These are phyloP conservation scores for Collybiopsis luxurians DNA, from an alignment of 768 basidiomycete species.

Conservation along the genomic window DNA sequence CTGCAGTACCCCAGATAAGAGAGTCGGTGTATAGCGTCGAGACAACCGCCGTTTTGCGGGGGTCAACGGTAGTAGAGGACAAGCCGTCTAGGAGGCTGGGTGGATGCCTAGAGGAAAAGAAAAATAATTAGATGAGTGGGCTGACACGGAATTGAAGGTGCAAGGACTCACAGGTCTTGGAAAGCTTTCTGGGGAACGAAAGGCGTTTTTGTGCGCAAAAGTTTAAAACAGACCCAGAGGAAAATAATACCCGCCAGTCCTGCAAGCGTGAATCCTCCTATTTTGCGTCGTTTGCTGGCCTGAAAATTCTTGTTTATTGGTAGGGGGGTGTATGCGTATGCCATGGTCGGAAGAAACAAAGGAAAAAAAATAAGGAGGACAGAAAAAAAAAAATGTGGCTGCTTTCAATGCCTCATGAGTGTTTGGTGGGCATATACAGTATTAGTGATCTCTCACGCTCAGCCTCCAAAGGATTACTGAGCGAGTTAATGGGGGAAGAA, in stretches of 20 bases:
- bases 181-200: neutral
- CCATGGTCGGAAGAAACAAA: neutral
- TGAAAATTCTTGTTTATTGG: neutral
- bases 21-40: conserved; percentile 27
- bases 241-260: neutral
- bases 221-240: neutral
- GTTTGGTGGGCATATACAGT: too few relatives aligned
- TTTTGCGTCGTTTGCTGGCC: neutral
- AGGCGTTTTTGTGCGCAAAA: neutral
- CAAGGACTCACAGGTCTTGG: neutral
- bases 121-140: neutral
- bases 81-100: neutral
- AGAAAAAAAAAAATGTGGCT: too few relatives aligned
- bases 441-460: too few relatives aligned
- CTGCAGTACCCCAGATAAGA: conserved; percentile 25
- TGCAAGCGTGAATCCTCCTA: neutral
- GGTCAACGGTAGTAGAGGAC: neutral
- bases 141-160: neutral
- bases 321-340: neutral
- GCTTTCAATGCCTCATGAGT: too few relatives aligned
- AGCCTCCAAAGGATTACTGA: too few relatives aligned
- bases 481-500: too few relatives aligned
- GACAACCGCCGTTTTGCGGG: conserved; percentile 19
- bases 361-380: neutral
- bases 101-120: neutral